Base-by-base conservation (phyloP, 2,329 filamentous ascomycete genomes). In the Westerdykella aurantiaca region DNA sequence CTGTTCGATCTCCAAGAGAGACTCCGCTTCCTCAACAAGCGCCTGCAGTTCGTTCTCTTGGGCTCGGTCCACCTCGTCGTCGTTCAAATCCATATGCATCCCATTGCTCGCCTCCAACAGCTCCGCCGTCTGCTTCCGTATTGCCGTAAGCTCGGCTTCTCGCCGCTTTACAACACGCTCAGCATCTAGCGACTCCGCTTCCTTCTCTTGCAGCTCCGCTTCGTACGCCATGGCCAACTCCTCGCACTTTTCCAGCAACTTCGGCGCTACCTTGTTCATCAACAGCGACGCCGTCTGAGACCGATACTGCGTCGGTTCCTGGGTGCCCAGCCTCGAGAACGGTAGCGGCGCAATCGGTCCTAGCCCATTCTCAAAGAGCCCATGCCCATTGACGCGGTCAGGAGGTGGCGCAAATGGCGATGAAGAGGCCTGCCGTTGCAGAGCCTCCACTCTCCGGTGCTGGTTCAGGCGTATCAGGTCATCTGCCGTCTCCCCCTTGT, bases 401-500 rank as follows among this genome's bases (percentile, higher is more conserved):
- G 57, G 68, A 46, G 56, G 66, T 11, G 68, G 64, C 6, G 65
- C 69, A 46, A 76, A 75, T 1, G 76, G 76, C 5, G 75, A 90
- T 0, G 89, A 95, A 0, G 89, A 95, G 6, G 86, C 76, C 47
- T 87, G 80, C 11, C 82, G 83, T 5, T 77, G 75, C 17, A 67
- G 66, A 34, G 56, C 57, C 47, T 78, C 74, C 42, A 83, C 79
- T 40, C 84, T 78, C 49, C 85, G 81, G 41, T 75, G 70, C 48
- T 73, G 81, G 76, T 95, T 93, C 31, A 42, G 76, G 72, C 86
- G 83, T 55, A 95, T 88, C 41, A 95, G 74, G 51, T 91, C 85
- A 57, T 95, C 87, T 10, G 89, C 89, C 1, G 87, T 86, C 49
- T 95, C 78, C 22, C 89, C 88, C 44, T 88, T 81, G 42, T 81